Base-by-base conservation (phyloP, 192 early-diverging fungal species). In the Gonapodya prolifera region DNA sequence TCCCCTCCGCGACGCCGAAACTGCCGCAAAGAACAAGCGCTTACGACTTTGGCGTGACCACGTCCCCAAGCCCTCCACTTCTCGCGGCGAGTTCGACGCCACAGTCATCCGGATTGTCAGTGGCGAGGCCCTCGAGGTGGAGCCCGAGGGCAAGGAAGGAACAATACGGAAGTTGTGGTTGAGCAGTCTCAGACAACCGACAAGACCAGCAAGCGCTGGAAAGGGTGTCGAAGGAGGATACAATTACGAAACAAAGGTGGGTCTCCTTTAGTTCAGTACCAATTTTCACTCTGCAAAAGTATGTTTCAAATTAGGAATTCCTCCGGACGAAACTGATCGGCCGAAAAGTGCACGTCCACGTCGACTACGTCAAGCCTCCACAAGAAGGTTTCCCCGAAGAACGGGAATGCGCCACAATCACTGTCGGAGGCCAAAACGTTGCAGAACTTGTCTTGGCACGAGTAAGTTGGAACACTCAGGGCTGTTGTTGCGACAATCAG, bases 291-390 rank as follows among this genome's bases (percentile, higher is more conserved):
- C n/a, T n/a, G n/a, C n/a, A n/a, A n/a, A n/a, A n/a, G n/a, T n/a
- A n/a, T n/a, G n/a, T n/a, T n/a, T n/a, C n/a, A n/a, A n/a, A n/a
- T n/a, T n/a, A 90, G 79, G 97, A 99, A 81, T 89, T 90, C 76
- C 86, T 99, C 69, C 91, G 97, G 34, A 91, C 92, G 77, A 86
- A 90, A 70, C 84, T 94, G 77, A 95, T 99, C 78, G 97, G 96
- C 33, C 93, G 93, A 81, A 85, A 86, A 34, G 97, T 94, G n/a
- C 84, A 82, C 74, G 87, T 86, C 28, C 36, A 70, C 34, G 17
- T 96, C 71, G 97, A 97, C 80, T 99, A 94, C 81, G 81, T 91
- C 78, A 94, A 96, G 78, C 94, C 95, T n/a, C 91, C 96, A 1
- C 45, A 69, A n/a, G 86, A 90, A 35, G 95, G 93, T 69, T 86